Evolutionary conservation across 345 rosid species (phyloP), one percentile per base, ranked within the genome.

Genomic region (Gossypium herbaceum): DNA sequence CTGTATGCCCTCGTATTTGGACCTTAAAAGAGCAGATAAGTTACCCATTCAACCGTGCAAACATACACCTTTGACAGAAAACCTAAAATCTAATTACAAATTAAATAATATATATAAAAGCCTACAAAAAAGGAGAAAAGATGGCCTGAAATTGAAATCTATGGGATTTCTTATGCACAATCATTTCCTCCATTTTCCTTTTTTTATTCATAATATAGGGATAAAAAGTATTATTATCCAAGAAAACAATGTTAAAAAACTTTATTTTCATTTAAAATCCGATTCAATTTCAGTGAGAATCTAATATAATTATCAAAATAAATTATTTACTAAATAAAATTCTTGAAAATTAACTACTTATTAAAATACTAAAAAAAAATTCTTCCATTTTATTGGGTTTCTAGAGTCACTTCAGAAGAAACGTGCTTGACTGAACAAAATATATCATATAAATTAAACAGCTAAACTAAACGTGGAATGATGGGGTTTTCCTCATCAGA

Each of bases 391-490:
- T 59, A 68, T 25, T 55, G 52, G 8, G 59, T 59, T 62, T 71
- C 75, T 77, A 39, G 76, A 82, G 68, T 75, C 60, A 63, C 45
- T 63, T 80, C 75, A 3, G 15, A 56, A 77, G 89, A 88, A 84
- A 82, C 89, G 89, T 88, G 89, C 66, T 88, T 84, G 88, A 84
- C 87, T 79, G 63, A 47, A 72, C 84, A 81, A 84, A 80, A 79
- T 24, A 68, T 68, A 61, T 29, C 27, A 50, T 25, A 51, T 25
- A 52, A 68, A 25, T 17, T 68, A 24, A 13, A 68, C 57, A 48
- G 17, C 19, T 12, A 48, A 44, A 22, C 27, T 3, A 25, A 48
- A 68, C 72, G 57, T 48, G 61, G 73, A 70, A 52, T 70, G 6
- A 27, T 51, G 47, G 58, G 60, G 60, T 17, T 11, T 52, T 29